Percentiles rank a stretch among this genome's conserved stretches.
Evolutionary conservation across 495 filamentous ascomycete genomes (phyloP).

Genomic region (Penicillium coffeae): DNA sequence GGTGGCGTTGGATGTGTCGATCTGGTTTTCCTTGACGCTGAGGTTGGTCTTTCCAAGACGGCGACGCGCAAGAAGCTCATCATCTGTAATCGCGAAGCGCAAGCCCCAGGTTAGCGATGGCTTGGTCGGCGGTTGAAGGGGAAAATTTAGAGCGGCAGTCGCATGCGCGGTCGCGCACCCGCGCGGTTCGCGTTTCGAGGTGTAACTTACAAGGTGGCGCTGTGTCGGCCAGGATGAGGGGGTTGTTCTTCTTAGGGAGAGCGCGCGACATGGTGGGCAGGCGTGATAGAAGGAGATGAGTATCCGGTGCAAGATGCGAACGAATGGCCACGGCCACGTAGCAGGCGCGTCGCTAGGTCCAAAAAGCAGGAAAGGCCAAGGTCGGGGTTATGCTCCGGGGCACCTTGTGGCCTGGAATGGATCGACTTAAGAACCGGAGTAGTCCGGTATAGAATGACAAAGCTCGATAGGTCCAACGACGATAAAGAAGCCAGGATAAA

Average conservation of each 20-base stretch:
- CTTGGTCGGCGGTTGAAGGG: not conserved
- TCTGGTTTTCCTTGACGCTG: conserved; percentile 66
- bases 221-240: conserved; percentile 68
- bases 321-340: conserved; percentile 45
- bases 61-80: conserved; percentile 77
- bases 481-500: conserved; percentile 13
- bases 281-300: conserved; percentile 5
- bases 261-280: conserved; percentile 54
- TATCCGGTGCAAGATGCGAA: conserved; percentile 19
- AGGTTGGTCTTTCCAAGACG: conserved; percentile 90
- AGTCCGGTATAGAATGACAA: conserved; percentile 1
- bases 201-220: conserved; percentile 58
- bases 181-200: conserved; percentile 17
- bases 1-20: conserved; percentile 61
- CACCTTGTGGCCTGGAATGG: no score
- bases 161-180: conserved; percentile 15
- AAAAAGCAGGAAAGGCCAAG: conserved; percentile 5
- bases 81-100: conserved; percentile 48
- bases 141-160: conserved; percentile 10
- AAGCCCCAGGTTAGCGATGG: conserved; percentile 27
- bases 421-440: not conserved
- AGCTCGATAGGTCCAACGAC: not conserved
- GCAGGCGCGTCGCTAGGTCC: conserved; percentile 40
- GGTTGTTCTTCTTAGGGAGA: conserved; percentile 71
- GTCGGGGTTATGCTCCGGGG: conserved; percentile 8